Conservation (phyloP, 139 green algal species). For the Raphidocelis subcapitata region DNA sequence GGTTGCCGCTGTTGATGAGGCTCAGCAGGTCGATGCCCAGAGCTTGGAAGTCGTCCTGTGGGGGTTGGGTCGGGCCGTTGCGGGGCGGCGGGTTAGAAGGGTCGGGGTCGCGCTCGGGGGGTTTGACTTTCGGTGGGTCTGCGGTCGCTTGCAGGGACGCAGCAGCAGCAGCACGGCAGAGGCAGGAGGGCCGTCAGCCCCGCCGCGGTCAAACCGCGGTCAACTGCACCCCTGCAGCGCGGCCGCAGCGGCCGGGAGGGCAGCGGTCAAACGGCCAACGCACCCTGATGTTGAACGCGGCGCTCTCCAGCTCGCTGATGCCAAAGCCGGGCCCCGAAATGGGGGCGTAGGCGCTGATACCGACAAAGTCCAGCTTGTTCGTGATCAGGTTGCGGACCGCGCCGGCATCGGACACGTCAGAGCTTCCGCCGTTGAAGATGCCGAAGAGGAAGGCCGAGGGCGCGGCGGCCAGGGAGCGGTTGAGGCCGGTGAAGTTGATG, state of each 20-base stretch:
- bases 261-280: too few relatives aligned
- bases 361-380: slow-evolving; percentile 42
- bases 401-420: neutral
- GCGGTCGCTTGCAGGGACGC: too few relatives aligned
- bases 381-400: neutral
- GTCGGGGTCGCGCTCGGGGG: too few relatives aligned
- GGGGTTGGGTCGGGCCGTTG: too few relatives aligned
- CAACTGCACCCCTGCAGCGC: too few relatives aligned
- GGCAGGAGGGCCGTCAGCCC: too few relatives aligned
- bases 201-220: too few relatives aligned
- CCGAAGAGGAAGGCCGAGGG: neutral
- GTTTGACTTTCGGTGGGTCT: too few relatives aligned
- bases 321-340: slow-evolving; percentile 32
- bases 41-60: neutral
- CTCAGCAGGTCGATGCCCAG: slow-evolving; percentile 28
- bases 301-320: slow-evolving; percentile 32
- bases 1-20: slow-evolving; percentile 15
- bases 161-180: too few relatives aligned
- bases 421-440: neutral
- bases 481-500: slow-evolving; percentile 11
- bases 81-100: too few relatives aligned
- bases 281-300: slow-evolving; percentile 23
- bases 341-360: slow-evolving; percentile 48
- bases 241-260: too few relatives aligned
- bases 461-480: neutral